phyloP scores from a whole-genome alignment of 1,284 basidiomycete genomes.

The Melampsora medusae region DNA sequence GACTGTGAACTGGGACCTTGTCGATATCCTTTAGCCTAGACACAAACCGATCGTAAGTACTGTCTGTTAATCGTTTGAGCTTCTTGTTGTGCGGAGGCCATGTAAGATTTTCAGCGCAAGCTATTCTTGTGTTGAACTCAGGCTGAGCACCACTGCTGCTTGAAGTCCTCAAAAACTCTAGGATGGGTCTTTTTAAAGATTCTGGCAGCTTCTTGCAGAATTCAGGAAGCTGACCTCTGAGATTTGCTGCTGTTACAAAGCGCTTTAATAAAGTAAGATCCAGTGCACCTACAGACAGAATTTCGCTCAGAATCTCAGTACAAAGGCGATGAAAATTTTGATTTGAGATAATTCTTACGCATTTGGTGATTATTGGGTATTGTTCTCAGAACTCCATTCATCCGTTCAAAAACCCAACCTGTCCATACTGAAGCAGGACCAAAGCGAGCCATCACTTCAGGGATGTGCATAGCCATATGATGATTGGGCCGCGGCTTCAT shows the following conservation, averaged over 20 bases:
- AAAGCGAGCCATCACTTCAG: neutral
- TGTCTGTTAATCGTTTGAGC: neutral
- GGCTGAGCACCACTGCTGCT: too few species aligned
- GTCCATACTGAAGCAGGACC: conserved; percentile 4
- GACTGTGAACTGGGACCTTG: neutral
- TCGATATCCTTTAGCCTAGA: neutral
- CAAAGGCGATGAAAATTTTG: too few species aligned
- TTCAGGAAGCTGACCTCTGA: neutral
- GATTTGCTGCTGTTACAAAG: neutral
- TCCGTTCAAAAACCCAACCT: neutral
- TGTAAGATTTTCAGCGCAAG: neutral
- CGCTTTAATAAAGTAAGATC: neutral
- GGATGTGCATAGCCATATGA: neutral
- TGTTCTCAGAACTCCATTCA: neutral
- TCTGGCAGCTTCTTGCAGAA: neutral
- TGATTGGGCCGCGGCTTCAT: neutral
- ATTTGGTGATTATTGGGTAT: neutral
- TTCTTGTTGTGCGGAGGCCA: neutral
- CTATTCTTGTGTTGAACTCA: neutral
- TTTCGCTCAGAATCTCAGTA: neutral
- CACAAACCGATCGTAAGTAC: too few species aligned
- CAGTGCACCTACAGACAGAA: neutral
- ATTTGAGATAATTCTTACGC: neutral
- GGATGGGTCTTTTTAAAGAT: neutral
- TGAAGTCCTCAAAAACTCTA: neutral